Percentiles rank a stretch among this genome's conserved stretches.
Conservation (phyloP, 306 rosid species). For the Quillaja saponaria region DNA sequence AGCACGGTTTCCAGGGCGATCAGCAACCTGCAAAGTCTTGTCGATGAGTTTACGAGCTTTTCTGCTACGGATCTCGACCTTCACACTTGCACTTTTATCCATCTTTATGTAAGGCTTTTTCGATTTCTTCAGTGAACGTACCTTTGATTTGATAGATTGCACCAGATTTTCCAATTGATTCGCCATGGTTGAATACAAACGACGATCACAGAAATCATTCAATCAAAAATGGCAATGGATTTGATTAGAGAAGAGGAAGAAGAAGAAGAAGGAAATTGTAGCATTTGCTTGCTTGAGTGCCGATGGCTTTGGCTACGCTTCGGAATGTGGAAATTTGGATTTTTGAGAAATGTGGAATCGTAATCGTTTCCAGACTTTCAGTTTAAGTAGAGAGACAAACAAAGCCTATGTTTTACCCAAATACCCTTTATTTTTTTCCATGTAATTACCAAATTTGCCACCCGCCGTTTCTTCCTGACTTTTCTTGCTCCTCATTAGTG, state of each 20-base stretch:
- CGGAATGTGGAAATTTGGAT: neutral
- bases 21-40: slow-evolving; percentile 82
- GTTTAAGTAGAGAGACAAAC: too few relatives aligned
- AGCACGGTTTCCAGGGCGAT: slow-evolving; percentile 46
- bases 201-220: too few relatives aligned
- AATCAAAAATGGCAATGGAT: too few relatives aligned
- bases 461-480: neutral
- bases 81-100: slow-evolving; percentile 91
- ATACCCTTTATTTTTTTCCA: neutral
- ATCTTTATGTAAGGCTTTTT: slow-evolving; percentile 80
- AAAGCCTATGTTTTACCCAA: neutral
- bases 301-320: neutral
- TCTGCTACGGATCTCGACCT: slow-evolving; percentile 91
- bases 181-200: too few relatives aligned
- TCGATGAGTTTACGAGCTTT: slow-evolving; percentile 81
- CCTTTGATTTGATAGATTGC: slow-evolving; percentile 82
- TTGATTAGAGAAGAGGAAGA: too few relatives aligned
- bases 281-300: neutral
- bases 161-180: slow-evolving; percentile 64
- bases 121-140: slow-evolving; percentile 51
- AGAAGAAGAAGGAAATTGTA: too few relatives aligned
- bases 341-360: too few relatives aligned
- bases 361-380: too few relatives aligned
- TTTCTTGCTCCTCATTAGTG: neutral
- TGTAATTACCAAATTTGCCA: slow-evolving; percentile 26